These are phyloP conservation scores for Coleophoma crateriformis DNA, from an alignment of 2,329 filamentous ascomycete genomes.

Conservation along the genomic window DNA sequence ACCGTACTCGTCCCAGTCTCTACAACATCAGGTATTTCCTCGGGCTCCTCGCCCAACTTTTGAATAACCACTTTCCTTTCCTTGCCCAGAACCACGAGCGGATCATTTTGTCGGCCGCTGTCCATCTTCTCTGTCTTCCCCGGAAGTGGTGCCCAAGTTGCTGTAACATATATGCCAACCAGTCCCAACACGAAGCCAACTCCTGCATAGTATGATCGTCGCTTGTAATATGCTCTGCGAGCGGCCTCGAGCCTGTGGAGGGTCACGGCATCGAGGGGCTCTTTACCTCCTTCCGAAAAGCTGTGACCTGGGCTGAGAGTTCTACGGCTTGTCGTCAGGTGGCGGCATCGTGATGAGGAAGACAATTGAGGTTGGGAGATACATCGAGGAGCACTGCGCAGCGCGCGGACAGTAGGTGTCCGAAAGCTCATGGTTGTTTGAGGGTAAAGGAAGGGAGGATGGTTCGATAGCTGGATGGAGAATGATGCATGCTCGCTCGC, in stretches of 20 bases:
- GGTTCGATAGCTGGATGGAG: neutral
- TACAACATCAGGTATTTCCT: conserved; percentile 32
- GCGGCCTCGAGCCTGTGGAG: conserved; percentile 21
- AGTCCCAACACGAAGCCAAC: conserved; percentile 21
- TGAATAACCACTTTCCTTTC: conserved; percentile 23
- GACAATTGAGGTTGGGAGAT: neutral
- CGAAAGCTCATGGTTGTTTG: conserved; percentile 15
- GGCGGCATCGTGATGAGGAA: conserved; percentile 2
- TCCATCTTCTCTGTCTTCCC: conserved; percentile 12
- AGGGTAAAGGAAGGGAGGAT: neutral
- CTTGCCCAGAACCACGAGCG: conserved; percentile 19
- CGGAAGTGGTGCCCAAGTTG: conserved; percentile 20
- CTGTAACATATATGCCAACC: conserved; percentile 24
- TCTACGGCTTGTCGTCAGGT: conserved; percentile 1
- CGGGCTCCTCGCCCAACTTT: conserved; percentile 22
- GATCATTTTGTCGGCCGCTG: conserved; percentile 16
- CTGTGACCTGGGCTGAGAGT: neutral
- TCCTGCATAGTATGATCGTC: conserved; percentile 21
- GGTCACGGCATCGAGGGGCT: conserved; percentile 17
- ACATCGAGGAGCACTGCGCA: conserved; percentile 1
- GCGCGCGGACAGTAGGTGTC: conserved; percentile 5
- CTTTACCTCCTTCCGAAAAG: neutral
- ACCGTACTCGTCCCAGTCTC: conserved; percentile 23
- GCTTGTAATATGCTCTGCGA: conserved; percentile 21
- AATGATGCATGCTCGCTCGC: neutral